A percentile compares a stretch with the other conserved stretches of the same genome.
Conservation (phyloP, 2,329 filamentous ascomycete genomes). For the Amesomyces nigricolor region DNA sequence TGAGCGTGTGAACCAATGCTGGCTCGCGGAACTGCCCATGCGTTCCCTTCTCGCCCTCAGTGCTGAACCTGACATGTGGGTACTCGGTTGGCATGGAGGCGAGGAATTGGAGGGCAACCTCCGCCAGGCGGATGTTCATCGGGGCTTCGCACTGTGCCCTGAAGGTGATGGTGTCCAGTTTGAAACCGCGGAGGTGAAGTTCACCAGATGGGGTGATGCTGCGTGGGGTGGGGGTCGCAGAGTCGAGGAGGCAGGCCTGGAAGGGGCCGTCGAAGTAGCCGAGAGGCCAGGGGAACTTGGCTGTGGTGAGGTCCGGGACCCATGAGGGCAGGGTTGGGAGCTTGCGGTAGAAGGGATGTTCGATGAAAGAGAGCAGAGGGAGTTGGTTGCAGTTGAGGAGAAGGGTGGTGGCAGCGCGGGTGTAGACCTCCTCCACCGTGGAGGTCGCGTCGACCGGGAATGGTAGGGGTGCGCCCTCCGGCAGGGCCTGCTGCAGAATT, state of each 20-base stretch:
- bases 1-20: conserved; percentile 10
- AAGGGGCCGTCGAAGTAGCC: conserved; percentile 1
- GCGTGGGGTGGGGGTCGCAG: neutral
- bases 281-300: conserved; percentile 4
- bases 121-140: neutral
- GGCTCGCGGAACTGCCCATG: neutral
- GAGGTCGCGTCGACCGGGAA: conserved; percentile 7
- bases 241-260: neutral
- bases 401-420: conserved; percentile 2
- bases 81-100: conserved; percentile 1
- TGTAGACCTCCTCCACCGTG: conserved; percentile 7
- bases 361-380: conserved; percentile 8
- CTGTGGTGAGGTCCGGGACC: conserved; percentile 10
- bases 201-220: neutral
- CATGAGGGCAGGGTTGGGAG: conserved; percentile 11
- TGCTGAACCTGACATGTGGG: neutral
- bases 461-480: neutral
- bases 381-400: conserved; percentile 9
- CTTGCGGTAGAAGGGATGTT: neutral
- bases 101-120: conserved; percentile 1
- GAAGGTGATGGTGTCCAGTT: neutral
- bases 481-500: conserved; percentile 5
- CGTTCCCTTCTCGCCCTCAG: neutral
- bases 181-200: conserved; percentile 4
- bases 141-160: neutral